Percentiles rank a stretch among this genome's conserved stretches.
These are phyloP conservation scores for Nidula niveotomentosa DNA, from an alignment of 1,284 basidiomycete genomes.

Conservation along the genomic window DNA sequence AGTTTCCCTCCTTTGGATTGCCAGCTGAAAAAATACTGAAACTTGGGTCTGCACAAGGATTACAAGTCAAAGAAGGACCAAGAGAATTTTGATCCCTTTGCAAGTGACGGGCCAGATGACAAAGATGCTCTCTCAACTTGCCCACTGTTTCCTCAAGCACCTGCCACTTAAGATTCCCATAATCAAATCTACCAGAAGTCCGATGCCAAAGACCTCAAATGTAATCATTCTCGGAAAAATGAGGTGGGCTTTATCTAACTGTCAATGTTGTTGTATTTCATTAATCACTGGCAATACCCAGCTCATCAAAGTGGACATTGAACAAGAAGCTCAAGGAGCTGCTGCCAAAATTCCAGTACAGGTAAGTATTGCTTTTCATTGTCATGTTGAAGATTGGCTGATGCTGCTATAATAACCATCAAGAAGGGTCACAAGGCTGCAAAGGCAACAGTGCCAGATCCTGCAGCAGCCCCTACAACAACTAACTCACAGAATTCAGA, in stretches of 20 bases:
- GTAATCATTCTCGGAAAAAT: conserved; percentile 7
- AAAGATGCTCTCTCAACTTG: background rate
- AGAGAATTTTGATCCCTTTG: background rate
- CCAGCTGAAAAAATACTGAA: background rate
- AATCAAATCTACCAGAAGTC: background rate
- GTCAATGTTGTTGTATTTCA: background rate
- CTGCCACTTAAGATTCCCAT: background rate
- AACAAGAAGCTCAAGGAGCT: background rate
- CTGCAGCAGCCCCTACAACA: background rate
- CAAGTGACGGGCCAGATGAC: background rate
- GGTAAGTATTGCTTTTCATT: background rate
- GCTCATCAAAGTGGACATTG: conserved; percentile 1
- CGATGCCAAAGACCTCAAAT: conserved; percentile 3
- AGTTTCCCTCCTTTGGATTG: background rate
- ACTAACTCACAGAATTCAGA: background rate
- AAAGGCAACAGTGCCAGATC: background rate
- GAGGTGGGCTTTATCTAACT: background rate
- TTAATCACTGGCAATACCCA: background rate
- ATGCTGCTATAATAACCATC: no score
- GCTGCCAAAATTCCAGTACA: background rate
- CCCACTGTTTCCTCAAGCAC: background rate
- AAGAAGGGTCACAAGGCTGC: background rate
- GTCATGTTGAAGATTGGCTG: background rate
- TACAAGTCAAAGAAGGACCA: background rate
- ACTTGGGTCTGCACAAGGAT: background rate